Conservation (phyloP, 1,284 basidiomycete genomes). For the Trametes sp. region DNA sequence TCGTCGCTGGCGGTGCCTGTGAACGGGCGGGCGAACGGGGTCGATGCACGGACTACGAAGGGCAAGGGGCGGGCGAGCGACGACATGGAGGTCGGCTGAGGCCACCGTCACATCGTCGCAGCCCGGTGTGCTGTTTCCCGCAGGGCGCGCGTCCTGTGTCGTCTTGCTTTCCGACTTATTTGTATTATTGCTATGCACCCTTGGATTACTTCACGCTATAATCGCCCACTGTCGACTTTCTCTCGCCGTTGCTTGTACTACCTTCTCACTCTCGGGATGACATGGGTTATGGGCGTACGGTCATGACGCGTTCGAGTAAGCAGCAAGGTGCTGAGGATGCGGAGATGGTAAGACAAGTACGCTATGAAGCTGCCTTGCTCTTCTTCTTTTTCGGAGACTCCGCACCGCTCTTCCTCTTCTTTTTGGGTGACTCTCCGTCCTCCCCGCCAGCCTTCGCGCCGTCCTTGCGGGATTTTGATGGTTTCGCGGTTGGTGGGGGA, state of each 20-base stretch:
- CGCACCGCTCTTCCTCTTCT: constrained; percentile 55
- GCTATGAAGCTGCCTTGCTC: constrained; percentile 40
- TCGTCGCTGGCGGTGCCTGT: constrained; percentile 1
- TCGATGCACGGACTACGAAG: constrained; percentile 45
- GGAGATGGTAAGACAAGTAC: too few relatives aligned
- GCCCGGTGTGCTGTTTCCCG: background rate
- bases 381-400: constrained; percentile 53
- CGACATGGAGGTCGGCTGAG: constrained; percentile 38
- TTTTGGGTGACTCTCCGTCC: constrained; percentile 42
- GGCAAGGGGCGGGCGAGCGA: constrained; percentile 46
- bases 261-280: background rate
- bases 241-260: constrained; percentile 1
- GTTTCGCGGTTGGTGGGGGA: constrained; percentile 35
- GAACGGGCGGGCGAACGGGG: constrained; percentile 21
- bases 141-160: constrained; percentile 50
- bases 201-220: constrained; percentile 20
- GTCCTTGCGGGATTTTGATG: constrained; percentile 25
- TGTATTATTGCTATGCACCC: constrained; percentile 33
- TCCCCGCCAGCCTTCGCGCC: constrained; percentile 17
- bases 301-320: background rate
- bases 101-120: too few relatives aligned
- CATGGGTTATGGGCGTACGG: background rate
- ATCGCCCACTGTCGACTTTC: background rate
- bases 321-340: too few relatives aligned
- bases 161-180: constrained; percentile 32